These are phyloP conservation scores for Rhodotorula diobovata DNA, from an alignment of 768 basidiomycete species.

Conservation along the genomic window DNA sequence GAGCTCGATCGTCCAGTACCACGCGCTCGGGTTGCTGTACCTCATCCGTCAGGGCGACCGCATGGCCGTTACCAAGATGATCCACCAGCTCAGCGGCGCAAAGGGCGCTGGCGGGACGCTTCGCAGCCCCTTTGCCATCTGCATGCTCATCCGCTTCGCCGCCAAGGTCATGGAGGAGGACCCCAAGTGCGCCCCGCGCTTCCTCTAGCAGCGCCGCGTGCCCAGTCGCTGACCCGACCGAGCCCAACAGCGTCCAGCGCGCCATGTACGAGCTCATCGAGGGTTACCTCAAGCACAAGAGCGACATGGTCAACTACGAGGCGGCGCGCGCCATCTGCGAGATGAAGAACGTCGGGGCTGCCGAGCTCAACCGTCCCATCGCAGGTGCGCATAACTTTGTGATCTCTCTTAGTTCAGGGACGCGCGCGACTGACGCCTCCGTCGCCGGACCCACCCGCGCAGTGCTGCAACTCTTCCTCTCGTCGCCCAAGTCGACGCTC, in stretches of 20 bases:
- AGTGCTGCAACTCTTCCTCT: slow-evolving; percentile 94
- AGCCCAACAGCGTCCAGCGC: slow-evolving; percentile 65
- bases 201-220: neutral
- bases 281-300: slow-evolving; percentile 94
- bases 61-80: slow-evolving; percentile 99
- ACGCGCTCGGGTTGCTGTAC: slow-evolving; percentile 87
- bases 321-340: slow-evolving; percentile 96
- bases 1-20: slow-evolving; percentile 93
- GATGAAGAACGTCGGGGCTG: slow-evolving; percentile 73
- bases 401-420: slow-evolving; percentile 5
- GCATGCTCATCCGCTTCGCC: slow-evolving; percentile 96
- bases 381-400: slow-evolving; percentile 58
- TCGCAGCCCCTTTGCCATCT: slow-evolving; percentile 94
- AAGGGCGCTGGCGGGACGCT: slow-evolving; percentile 76
- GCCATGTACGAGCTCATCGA: slow-evolving; percentile 92
- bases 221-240: neutral
- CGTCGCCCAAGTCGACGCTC: slow-evolving; percentile 86
- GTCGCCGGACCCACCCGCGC: too few relatives aligned
- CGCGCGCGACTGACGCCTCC: too few relatives aligned
- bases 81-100: slow-evolving; percentile 82
- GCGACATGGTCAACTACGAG: slow-evolving; percentile 99
- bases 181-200: slow-evolving; percentile 69
- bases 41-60: slow-evolving; percentile 93
- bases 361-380: slow-evolving; percentile 80
- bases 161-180: slow-evolving; percentile 99